Evolutionary conservation across 352 stramenopile genomes (phyloP).

Genomic region (Phytopythium chamaehyphon): DNA sequence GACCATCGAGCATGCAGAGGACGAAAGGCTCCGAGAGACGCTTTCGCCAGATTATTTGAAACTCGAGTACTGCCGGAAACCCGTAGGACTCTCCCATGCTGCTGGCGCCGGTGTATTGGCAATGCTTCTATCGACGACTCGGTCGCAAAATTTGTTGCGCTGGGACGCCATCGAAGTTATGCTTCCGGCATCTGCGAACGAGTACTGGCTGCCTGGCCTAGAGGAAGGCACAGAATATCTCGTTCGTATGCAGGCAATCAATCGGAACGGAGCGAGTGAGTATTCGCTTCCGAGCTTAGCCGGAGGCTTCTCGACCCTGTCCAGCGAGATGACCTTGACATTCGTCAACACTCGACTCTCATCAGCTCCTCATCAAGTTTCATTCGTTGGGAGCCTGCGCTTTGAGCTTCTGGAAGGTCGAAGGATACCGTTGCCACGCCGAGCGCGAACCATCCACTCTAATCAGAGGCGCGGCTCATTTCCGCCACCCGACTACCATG

Average conservation of each 20-base stretch:
- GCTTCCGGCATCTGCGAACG: constrained; percentile 41
- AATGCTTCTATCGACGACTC: constrained; percentile 46
- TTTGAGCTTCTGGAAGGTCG: constrained; percentile 54
- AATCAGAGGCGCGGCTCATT: not conserved
- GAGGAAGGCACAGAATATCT: constrained; percentile 58
- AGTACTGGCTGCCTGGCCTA: constrained; percentile 55
- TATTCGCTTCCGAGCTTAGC: constrained; percentile 44
- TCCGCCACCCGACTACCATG: not conserved
- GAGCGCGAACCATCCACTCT: constrained; percentile 10
- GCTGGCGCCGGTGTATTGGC: constrained; percentile 34
- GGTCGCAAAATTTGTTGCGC: constrained; percentile 34
- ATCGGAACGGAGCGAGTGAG: constrained; percentile 59
- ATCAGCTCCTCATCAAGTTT: constrained; percentile 14
- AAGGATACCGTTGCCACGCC: not conserved
- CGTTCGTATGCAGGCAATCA: constrained; percentile 48
- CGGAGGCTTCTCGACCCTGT: constrained; percentile 44
- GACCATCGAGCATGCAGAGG: constrained; percentile 28
- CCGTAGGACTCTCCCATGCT: constrained; percentile 32
- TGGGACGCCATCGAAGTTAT: constrained; percentile 46
- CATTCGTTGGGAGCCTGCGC: constrained; percentile 59
- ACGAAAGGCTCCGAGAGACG: constrained; percentile 25
- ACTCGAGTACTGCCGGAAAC: constrained; percentile 61
- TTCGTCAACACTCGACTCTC: constrained; percentile 18
- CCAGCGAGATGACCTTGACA: constrained; percentile 10
- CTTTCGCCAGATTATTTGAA: constrained; percentile 48